These are phyloP conservation scores for Groenewaldozyma sp. DNA, from an alignment of 1,139 yeast species.

Conservation along the genomic window DNA sequence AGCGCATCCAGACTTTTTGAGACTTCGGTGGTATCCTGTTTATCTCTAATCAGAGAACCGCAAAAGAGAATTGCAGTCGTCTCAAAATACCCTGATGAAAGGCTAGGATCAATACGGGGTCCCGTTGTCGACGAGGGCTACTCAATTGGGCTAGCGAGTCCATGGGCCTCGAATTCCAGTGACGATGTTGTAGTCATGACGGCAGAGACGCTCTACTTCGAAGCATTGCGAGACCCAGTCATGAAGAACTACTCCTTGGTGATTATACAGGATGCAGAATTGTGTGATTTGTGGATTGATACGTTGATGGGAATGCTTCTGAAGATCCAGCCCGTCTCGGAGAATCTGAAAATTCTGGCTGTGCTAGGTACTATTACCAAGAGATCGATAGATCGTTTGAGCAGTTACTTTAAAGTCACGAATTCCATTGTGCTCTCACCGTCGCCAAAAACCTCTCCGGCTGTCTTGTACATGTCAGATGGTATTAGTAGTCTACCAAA, in stretches of 20 bases:
- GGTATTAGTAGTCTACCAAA: not conserved
- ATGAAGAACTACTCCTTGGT: slow-evolving; percentile 59
- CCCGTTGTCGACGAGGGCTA: too few relatives aligned
- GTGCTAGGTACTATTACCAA: slow-evolving; percentile 45
- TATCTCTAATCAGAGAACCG: not conserved
- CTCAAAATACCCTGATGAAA: not conserved
- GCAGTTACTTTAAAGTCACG: slow-evolving; percentile 38
- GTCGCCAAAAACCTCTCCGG: not conserved
- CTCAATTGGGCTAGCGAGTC: too few relatives aligned
- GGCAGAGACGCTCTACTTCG: slow-evolving; percentile 70
- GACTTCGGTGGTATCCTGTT: too few relatives aligned
- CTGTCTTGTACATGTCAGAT: not conserved
- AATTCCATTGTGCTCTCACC: not conserved
- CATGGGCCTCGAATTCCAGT: not conserved
- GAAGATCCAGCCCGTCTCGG: slow-evolving; percentile 33
- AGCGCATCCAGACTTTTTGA: too few relatives aligned
- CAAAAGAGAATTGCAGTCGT: not conserved
- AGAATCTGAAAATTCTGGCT: slow-evolving; percentile 42
- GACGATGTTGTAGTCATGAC: slow-evolving; percentile 34
- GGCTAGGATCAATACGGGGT: too few relatives aligned
- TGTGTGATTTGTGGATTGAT: slow-evolving; percentile 70
- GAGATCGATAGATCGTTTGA: slow-evolving; percentile 38
- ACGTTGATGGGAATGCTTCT: slow-evolving; percentile 63
- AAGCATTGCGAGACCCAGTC: slow-evolving; percentile 54
- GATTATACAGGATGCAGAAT: slow-evolving; percentile 86